These are phyloP conservation scores for Penicillium brevicompactum DNA, from an alignment of 2,329 filamentous ascomycete genomes.

Conservation along the genomic window DNA sequence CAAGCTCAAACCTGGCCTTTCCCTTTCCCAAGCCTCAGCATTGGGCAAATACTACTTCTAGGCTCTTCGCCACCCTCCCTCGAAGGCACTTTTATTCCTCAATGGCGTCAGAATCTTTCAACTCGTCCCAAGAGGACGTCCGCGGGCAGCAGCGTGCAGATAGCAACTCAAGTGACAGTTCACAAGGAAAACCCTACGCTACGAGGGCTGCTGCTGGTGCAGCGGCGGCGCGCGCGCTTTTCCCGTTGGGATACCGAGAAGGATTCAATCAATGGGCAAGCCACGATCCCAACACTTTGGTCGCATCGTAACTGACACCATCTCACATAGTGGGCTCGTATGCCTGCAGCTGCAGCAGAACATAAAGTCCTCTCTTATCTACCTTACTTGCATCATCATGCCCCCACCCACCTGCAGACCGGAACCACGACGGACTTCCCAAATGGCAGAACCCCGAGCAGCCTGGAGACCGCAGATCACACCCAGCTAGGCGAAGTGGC, in stretches of 20 bases:
- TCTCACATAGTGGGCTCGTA: slow-evolving; percentile 70
- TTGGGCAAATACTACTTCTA: slow-evolving; percentile 1
- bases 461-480: slow-evolving; percentile 38
- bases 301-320: slow-evolving; percentile 17
- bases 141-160: slow-evolving; percentile 22
- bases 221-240: slow-evolving; percentile 49
- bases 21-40: background rate
- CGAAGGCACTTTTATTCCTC: slow-evolving; percentile 24
- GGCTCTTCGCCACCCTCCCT: slow-evolving; percentile 16
- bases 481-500: slow-evolving; percentile 48
- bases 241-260: slow-evolving; percentile 89
- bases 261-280: slow-evolving; percentile 88
- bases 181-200: slow-evolving; percentile 30
- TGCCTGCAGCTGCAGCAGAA: slow-evolving; percentile 83
- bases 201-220: slow-evolving; percentile 32
- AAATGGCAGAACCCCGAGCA: slow-evolving; percentile 28
- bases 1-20: background rate
- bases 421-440: slow-evolving; percentile 43
- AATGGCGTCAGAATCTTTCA: slow-evolving; percentile 42
- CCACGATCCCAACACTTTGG: slow-evolving; percentile 20
- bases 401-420: slow-evolving; percentile 68
- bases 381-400: slow-evolving; percentile 71
- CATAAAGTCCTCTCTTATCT: slow-evolving; percentile 84
- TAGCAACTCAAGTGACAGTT: slow-evolving; percentile 15
- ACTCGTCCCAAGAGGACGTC: slow-evolving; percentile 32